Evolutionary conservation across 441 rosid species (phyloP).

Genomic region (Corymbia citriodora): DNA sequence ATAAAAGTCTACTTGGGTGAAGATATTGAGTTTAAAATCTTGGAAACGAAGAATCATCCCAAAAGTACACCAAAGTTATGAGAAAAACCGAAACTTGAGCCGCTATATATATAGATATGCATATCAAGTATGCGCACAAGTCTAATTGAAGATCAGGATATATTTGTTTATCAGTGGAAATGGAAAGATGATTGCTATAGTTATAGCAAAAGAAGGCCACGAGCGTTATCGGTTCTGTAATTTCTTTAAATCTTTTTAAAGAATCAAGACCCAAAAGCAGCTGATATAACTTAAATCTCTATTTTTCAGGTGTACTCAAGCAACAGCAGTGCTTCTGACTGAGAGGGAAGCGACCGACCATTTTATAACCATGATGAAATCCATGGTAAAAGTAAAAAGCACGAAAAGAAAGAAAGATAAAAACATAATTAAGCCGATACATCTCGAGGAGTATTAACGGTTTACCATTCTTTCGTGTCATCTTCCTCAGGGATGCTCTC

Average conservation of each 20-base stretch:
- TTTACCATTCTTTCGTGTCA: neutral
- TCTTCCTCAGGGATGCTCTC: conserved; percentile 22
- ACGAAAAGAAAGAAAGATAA: neutral
- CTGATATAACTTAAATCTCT: neutral
- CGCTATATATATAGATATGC: neutral
- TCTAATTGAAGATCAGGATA: neutral
- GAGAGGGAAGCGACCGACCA: neutral
- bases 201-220: neutral
- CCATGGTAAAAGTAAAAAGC: neutral
- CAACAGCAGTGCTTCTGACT: neutral
- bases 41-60: neutral
- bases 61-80: neutral
- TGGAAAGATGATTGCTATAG: neutral
- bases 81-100: neutral
- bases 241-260: neutral
- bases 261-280: neutral
- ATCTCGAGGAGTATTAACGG: neutral
- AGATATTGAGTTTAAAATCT: neutral
- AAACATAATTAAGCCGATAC: neutral
- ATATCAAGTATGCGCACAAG: neutral
- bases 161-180: neutral
- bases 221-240: neutral
- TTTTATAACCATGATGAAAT: neutral
- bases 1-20: neutral
- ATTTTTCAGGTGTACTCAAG: neutral